Evolutionary conservation across 192 early-diverging fungal genomes (phyloP).

Genomic region (Dissophora ornata): DNA sequence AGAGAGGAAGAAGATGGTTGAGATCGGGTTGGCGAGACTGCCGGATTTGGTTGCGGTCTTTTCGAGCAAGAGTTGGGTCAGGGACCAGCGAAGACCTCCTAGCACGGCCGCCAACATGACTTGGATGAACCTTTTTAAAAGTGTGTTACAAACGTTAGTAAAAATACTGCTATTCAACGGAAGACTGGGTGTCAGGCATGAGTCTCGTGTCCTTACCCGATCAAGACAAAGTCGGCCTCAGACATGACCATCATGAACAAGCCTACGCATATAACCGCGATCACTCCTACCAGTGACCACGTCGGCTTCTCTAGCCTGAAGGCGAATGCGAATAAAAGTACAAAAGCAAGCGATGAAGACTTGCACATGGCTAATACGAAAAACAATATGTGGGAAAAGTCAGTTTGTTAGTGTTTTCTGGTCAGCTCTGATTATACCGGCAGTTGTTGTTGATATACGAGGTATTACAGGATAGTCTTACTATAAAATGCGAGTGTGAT

Average conservation of each 20-base stretch:
- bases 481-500: constrained; percentile 95
- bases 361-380: constrained; percentile 77
- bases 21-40: constrained; percentile 90
- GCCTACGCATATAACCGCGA: constrained; percentile 82
- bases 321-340: constrained; percentile 91
- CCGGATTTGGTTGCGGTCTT: constrained; percentile 64
- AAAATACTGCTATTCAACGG: not conserved
- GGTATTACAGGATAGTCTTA: no score
- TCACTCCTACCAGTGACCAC: constrained; percentile 75
- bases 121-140: constrained; percentile 73
- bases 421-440: no score
- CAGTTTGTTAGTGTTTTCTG: not conserved
- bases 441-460: no score
- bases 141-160: no score
- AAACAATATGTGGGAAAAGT: constrained; percentile 13
- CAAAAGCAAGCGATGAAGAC: constrained; percentile 77
- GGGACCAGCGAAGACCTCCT: constrained; percentile 90
- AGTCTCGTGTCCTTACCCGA: constrained; percentile 75
- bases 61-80: constrained; percentile 87
- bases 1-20: constrained; percentile 84
- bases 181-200: no score
- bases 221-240: constrained; percentile 82
- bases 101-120: constrained; percentile 84
- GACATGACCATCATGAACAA: constrained; percentile 89
- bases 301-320: constrained; percentile 88